phyloP scores from a whole-genome alignment of 2,329 filamentous ascomycete species.

The Fusarium hainanense region DNA sequence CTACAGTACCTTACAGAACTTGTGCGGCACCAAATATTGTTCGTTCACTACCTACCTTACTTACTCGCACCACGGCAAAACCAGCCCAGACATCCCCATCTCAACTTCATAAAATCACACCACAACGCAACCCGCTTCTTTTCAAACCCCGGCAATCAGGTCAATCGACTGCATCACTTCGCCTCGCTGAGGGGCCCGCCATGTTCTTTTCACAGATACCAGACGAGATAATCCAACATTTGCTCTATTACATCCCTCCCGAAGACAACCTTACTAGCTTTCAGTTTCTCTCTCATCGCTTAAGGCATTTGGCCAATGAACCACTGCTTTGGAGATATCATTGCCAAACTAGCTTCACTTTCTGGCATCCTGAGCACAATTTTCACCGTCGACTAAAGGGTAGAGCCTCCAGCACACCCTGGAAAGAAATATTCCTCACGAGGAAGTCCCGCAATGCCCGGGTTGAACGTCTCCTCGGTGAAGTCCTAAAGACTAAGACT shows the following conservation, averaged over 20 bases:
- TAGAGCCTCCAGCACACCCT: constrained; percentile 70
- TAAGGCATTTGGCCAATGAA: constrained; percentile 74
- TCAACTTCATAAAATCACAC: constrained; percentile 15
- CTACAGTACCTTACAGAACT: not conserved
- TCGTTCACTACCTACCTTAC: not conserved
- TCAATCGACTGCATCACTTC: constrained; percentile 16
- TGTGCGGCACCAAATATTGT: constrained; percentile 3
- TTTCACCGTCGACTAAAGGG: constrained; percentile 66
- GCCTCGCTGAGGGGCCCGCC: constrained; percentile 31
- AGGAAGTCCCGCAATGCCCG: constrained; percentile 64
- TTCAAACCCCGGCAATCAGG: constrained; percentile 5
- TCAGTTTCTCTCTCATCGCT: constrained; percentile 68
- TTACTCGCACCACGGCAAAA: not conserved
- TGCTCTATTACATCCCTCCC: constrained; percentile 73
- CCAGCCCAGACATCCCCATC: not conserved
- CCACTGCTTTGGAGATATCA: constrained; percentile 83
- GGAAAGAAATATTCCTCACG: constrained; percentile 75
- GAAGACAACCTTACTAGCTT: constrained; percentile 62
- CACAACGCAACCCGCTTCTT: constrained; percentile 19
- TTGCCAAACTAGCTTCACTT: constrained; percentile 75
- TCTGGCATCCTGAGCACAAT: constrained; percentile 78
- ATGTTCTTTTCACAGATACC: constrained; percentile 67
- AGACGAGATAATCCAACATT: constrained; percentile 85
- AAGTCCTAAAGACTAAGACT: constrained; percentile 76
- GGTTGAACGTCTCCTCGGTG: constrained; percentile 69